Evolutionary conservation across 179 eudicot genomes (phyloP), one percentile per base, ranked within the genome.

Genomic region (Carnegiea gigantea): DNA sequence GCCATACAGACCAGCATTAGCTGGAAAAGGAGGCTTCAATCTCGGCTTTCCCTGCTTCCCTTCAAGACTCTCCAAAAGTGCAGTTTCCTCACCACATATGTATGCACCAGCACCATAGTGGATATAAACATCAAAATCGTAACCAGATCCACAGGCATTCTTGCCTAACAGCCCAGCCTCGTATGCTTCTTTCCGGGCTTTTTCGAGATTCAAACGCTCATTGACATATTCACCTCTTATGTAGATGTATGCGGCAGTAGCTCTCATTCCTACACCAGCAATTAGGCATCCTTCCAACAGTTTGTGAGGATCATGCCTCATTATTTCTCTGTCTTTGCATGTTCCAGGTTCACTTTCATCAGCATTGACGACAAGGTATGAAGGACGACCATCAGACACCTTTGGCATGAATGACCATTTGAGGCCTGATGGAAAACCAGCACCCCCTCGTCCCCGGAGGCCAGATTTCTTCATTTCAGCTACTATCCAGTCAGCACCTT

Each of bases 331-430:
- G 76, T 96, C 99, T 78, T 96, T 96, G 46, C 98, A 96, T 4
- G 99, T 94, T 79, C 99, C 99, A 26, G 98, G 99, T 83, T 96
- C 99, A 90, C 98, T 94, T 89, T 96, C 99, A 89, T 96, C 97
- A 18, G 99, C 99, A 86, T 96, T 96, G 53, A 94, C 98, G 79
- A 94, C 97, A 82, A 96, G 97, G 85, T 96, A 96, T 9, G 98
- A 94, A 60, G 98, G 98, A 71, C 97, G 97, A 26, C 98, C 98
- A 80, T 94, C 98, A 21, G 99, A 89, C 26, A 84, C 90, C 83
- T 96, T 96, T n/a, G 99, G 99, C 99, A 96, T 94, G 86, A 96
- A 96, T 21, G 97, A 92, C 98, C 99, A 96, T 79, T 96, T 96
- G 7, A 96, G 95, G 40, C 99, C 98, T 54, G 99, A 94, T n/a